Conservation (phyloP, 768 basidiomycete genomes). For the Chiua virens region DNA sequence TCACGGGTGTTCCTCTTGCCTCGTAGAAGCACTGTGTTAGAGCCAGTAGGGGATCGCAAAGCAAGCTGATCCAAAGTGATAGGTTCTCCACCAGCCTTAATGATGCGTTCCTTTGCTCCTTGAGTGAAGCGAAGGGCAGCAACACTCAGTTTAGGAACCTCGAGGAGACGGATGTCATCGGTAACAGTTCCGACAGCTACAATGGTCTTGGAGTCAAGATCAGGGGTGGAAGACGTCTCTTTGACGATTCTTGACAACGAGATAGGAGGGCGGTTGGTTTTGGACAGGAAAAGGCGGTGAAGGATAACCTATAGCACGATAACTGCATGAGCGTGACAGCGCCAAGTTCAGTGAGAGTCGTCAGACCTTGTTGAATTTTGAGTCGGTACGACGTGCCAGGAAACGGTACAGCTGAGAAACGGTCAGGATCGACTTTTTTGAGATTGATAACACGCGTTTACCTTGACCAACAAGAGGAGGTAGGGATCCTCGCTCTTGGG, state of each 20-base stretch:
- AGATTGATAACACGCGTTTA: slow-evolving; percentile 34
- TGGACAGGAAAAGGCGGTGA: slow-evolving; percentile 94
- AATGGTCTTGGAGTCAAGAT: slow-evolving; percentile 78
- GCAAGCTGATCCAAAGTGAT: slow-evolving; percentile 98
- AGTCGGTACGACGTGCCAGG: slow-evolving; percentile 94
- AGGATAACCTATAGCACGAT: slow-evolving; percentile 72
- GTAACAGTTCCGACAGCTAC: slow-evolving; percentile 92
- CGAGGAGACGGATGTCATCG: slow-evolving; percentile 87
- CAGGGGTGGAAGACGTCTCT: slow-evolving; percentile 67
- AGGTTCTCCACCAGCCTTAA: slow-evolving; percentile 92
- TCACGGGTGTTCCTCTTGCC: slow-evolving; percentile 93
- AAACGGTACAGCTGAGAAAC: slow-evolving; percentile 89
- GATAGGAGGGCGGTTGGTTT: slow-evolving; percentile 94
- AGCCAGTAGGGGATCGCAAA: slow-evolving; percentile 88
- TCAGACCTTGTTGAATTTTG: slow-evolving; percentile 89
- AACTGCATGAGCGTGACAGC: slow-evolving; percentile 18
- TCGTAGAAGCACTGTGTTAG: slow-evolving; percentile 91
- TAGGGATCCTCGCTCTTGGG: slow-evolving; percentile 99
- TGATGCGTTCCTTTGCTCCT: slow-evolving; percentile 90
- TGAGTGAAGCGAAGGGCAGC: slow-evolving; percentile 95
- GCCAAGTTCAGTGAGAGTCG: slow-evolving; percentile 3
- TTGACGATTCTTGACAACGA: slow-evolving; percentile 91
- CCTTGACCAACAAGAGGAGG: slow-evolving; percentile 97
- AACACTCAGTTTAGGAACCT: slow-evolving; percentile 87
- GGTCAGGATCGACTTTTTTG: slow-evolving; percentile 7